Base-by-base conservation (phyloP, 805 yeast species). In the Candida peoriensis region DNA sequence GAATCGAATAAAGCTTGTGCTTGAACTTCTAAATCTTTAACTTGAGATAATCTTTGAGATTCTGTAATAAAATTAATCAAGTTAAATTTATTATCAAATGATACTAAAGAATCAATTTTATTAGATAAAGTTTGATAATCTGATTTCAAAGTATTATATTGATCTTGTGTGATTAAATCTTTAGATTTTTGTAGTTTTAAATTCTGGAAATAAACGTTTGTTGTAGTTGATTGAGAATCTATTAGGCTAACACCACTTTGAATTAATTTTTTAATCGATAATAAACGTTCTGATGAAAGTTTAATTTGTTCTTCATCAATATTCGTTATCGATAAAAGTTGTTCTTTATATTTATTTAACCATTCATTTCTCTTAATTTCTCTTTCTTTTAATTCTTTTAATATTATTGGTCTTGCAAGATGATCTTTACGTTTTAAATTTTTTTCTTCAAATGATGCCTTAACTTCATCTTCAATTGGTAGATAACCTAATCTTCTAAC, bases 401-500 rank as follows among this genome's bases (percentile, higher is more conserved):
- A 48, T 28, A 82, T 61, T n/a, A 60, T 66, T 11, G 78, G 78
- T 46, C 71, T 72, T 8, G 69, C 72, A 28, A 77, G 60, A 34
- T 63, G 67, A 51, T 82, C 86, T 54, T 84, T 82, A 59, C 95
- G 74, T 4, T 78, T 68, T 69, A 81, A 65, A 44, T 69, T 70
- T 10, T 64, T 64, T 51, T 70, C 77, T 58, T 86, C 96, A 28
- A 63, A 62, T 29, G 60, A 59, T 1, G 87, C 82, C 34, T 62
- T 66, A 20, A 53, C 59, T 11, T 64, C 59, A 40, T 79, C 76
- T 12, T 54, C 58, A 20, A 87, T 63, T 23, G 70, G 67, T 14
- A 63, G 68, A 48, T 72, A 74, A 1, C 97, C 97, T 48, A 90
- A 78, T 57, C 97, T 73, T 64, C 98, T 78, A 8, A 74, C 66